Base-by-base conservation (phyloP, 768 basidiomycete species). In the Termitomyces sp. region DNA sequence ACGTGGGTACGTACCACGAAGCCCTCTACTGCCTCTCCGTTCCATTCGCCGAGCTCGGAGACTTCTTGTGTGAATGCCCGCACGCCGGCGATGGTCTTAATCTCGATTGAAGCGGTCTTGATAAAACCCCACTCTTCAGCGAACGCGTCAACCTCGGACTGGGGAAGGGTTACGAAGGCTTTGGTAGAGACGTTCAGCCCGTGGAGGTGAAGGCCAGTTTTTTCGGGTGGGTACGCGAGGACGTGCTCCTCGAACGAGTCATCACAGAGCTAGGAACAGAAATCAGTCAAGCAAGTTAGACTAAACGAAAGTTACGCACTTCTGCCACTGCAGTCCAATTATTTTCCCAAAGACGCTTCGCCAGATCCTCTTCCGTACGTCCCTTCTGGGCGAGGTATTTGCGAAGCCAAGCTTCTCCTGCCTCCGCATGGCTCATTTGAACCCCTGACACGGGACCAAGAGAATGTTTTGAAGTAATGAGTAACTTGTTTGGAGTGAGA, bases 171-270 rank as follows among this genome's bases (percentile, higher is more conserved):
- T 31, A 73, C 69, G 70, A 98, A 95, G 2, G 71, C 75, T 53
- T 79, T 80, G 4, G 82, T 75, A 59, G 82, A 84, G 51, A 78
- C 72, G 66, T 98, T 98, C 48, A 98, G 75, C 2, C 96, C 96
- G 73, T 98, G 97, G 0, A 98, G 80, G 65, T 98, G 93, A 0
- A 98, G 83, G 4, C 95, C 96, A 0, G 93, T 91, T 57, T 84
- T 83, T 19, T 96, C 87, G 4, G 84, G 78, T 0, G 92, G 75
- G 66, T 94, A 96, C 0, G 84, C 76, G 0, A 99, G 81, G 54
- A 98, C 96, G 65, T 99, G 97, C 68, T 98, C 96, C 65, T 99
- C 96, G 69, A 98, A 98, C 0, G 81, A 82, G 71, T 99, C 97
- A 66, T 99, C 97, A 68, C 97, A 99, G 6, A 99, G 86, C 95